phyloP scores from a whole-genome alignment of 768 basidiomycete genomes.

The Tylopilus rubrobrunneus region DNA sequence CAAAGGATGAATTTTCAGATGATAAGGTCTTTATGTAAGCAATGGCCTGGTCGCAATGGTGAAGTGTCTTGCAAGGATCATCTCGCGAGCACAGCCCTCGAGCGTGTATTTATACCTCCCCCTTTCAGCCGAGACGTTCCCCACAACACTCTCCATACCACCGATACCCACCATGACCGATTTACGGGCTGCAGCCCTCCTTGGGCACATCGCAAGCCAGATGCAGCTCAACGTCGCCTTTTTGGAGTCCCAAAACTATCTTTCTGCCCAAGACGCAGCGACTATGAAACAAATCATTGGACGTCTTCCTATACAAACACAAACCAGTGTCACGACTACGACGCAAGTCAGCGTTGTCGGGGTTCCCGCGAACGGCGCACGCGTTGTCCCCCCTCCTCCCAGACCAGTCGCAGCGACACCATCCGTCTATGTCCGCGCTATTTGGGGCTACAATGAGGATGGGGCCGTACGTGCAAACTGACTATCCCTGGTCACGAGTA shows the following conservation, averaged over 20 bases:
- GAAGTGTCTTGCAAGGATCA: too few relatives aligned
- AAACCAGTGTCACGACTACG: slow-evolving; percentile 12
- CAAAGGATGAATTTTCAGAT: neutral
- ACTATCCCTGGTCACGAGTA: neutral
- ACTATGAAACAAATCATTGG: slow-evolving; percentile 41
- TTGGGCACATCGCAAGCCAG: slow-evolving; percentile 57
- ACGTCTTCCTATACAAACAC: slow-evolving; percentile 36
- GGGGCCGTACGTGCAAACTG: slow-evolving; percentile 38
- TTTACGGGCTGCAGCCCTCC: slow-evolving; percentile 39
- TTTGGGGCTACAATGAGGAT: slow-evolving; percentile 67
- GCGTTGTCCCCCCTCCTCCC: slow-evolving; percentile 18
- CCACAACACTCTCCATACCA: neutral
- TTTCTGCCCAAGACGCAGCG: slow-evolving; percentile 45
- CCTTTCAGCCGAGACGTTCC: neutral
- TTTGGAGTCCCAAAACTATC: slow-evolving; percentile 50
- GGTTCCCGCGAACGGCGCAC: slow-evolving; percentile 1
- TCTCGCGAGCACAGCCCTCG: neutral
- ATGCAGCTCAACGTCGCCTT: slow-evolving; percentile 56
- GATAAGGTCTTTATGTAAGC: neutral
- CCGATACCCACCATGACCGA: slow-evolving; percentile 23
- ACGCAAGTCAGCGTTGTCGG: slow-evolving; percentile 10
- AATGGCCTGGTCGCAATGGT: too few relatives aligned
- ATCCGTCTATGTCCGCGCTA: slow-evolving; percentile 43
- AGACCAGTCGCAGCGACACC: slow-evolving; percentile 5
- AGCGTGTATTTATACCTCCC: neutral